Evolutionary conservation across 106 monocot species (phyloP).

Genomic region (Platanthera guangdongensis): DNA sequence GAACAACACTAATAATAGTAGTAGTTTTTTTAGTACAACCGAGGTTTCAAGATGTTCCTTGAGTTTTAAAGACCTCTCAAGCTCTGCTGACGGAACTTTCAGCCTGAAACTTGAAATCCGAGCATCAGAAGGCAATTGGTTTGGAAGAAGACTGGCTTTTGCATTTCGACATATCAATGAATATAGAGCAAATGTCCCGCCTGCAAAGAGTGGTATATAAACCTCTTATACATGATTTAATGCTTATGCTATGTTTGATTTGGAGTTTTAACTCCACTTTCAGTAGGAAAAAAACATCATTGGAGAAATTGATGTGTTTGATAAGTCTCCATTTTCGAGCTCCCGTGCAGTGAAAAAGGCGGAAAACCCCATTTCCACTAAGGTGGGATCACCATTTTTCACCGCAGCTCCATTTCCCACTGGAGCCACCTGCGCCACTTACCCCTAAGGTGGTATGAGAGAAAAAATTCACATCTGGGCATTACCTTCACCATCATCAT

Average conservation of each 20-base stretch:
- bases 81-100: slow-evolving; percentile 81
- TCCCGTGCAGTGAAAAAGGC: too few relatives aligned
- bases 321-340: too few relatives aligned
- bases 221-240: background rate
- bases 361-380: too few relatives aligned
- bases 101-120: slow-evolving; percentile 88
- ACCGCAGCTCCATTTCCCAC: too few relatives aligned
- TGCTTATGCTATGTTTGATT: too few relatives aligned
- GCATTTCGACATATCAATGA: slow-evolving; percentile 97
- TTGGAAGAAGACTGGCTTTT: slow-evolving; percentile 85
- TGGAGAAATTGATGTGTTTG: too few relatives aligned
- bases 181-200: slow-evolving; percentile 94
- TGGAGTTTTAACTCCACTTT: too few relatives aligned
- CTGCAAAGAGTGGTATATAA: slow-evolving; percentile 26
- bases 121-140: slow-evolving; percentile 86
- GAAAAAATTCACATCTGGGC: background rate
- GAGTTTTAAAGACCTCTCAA: slow-evolving; percentile 87
- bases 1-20: slow-evolving; percentile 77
- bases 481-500: slow-evolving; percentile 99
- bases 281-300: too few relatives aligned
- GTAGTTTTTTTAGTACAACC: slow-evolving; percentile 59
- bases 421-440: too few relatives aligned
- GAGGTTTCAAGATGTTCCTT: slow-evolving; percentile 79
- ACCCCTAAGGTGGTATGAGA: background rate
- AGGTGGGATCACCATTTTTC: too few relatives aligned